Conservation (phyloP, 495 filamentous ascomycete genomes). For the Corynascus novoguineensis region DNA sequence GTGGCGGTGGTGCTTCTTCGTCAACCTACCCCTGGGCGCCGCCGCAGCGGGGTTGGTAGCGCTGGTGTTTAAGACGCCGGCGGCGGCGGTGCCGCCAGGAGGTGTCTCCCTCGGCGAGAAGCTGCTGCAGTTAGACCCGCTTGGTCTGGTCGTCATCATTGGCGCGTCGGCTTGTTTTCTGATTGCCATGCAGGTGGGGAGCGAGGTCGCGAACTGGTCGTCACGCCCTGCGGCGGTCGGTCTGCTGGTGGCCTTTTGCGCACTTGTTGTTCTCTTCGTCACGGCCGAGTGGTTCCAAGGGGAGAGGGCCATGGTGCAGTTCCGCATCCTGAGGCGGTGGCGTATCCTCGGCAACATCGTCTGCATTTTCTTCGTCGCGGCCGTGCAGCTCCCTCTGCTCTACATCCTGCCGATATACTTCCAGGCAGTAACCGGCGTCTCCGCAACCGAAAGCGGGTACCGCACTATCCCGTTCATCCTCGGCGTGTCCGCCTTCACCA, state of each 20-base stretch:
- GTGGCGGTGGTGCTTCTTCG: slow-evolving; percentile 38
- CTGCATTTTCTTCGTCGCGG: slow-evolving; percentile 22
- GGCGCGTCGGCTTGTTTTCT: slow-evolving; percentile 27
- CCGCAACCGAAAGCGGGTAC: background rate
- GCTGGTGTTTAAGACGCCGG: slow-evolving; percentile 23
- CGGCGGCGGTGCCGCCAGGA: slow-evolving; percentile 5
- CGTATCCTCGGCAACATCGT: slow-evolving; percentile 23
- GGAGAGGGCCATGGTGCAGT: slow-evolving; percentile 30
- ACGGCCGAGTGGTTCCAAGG: slow-evolving; percentile 20
- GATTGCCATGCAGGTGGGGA: slow-evolving; percentile 21
- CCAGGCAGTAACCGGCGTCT: slow-evolving; percentile 31
- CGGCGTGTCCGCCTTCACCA: background rate
- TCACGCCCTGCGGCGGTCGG: slow-evolving; percentile 25
- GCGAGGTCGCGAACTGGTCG: slow-evolving; percentile 26
- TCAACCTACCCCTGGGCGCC: slow-evolving; percentile 32
- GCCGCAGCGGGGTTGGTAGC: slow-evolving; percentile 24
- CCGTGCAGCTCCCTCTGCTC: slow-evolving; percentile 2
- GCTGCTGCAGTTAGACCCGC: slow-evolving; percentile 28
- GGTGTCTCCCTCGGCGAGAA: slow-evolving; percentile 13
- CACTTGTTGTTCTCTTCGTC: slow-evolving; percentile 20
- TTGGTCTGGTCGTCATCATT: slow-evolving; percentile 31
- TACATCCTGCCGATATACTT: slow-evolving; percentile 48
- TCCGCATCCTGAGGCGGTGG: slow-evolving; percentile 27
- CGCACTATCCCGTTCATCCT: background rate
- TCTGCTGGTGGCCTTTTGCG: slow-evolving; percentile 19